Conservation (phyloP, 305 asterid species). For the Striga hermonthica region DNA sequence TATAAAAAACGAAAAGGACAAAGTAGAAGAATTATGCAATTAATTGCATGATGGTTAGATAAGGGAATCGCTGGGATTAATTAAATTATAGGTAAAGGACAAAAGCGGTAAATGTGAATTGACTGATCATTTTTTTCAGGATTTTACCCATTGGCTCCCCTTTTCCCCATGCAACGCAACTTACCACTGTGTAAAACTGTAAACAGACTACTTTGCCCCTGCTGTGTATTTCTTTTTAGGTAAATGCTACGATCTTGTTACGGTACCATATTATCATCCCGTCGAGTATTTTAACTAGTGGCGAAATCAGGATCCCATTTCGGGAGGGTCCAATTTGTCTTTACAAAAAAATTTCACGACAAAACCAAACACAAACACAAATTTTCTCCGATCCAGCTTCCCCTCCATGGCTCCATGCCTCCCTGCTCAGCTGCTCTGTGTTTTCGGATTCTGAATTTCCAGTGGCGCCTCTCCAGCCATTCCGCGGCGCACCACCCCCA, state of each 20-base stretch:
- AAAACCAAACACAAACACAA: background rate
- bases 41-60: constrained; percentile 29
- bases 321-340: no score
- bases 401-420: no score
- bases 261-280: no score
- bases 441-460: no score
- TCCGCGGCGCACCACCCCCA: no score
- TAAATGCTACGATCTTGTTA: no score
- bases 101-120: constrained; percentile 25
- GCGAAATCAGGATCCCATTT: no score
- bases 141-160: constrained; percentile 1
- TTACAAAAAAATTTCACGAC: constrained; percentile 1
- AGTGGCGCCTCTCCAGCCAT: no score
- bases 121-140: constrained; percentile 25
- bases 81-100: background rate
- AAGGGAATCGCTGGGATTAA: background rate
- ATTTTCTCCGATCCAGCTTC: no score
- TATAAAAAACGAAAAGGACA: background rate
- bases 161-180: constrained; percentile 16
- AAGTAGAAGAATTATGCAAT: background rate
- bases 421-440: no score
- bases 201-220: constrained; percentile 23
- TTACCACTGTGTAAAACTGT: background rate
- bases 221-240: background rate
- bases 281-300: no score